phyloP scores from a whole-genome alignment of 1,139 yeast species.

The Yamadazyma diospyri region DNA sequence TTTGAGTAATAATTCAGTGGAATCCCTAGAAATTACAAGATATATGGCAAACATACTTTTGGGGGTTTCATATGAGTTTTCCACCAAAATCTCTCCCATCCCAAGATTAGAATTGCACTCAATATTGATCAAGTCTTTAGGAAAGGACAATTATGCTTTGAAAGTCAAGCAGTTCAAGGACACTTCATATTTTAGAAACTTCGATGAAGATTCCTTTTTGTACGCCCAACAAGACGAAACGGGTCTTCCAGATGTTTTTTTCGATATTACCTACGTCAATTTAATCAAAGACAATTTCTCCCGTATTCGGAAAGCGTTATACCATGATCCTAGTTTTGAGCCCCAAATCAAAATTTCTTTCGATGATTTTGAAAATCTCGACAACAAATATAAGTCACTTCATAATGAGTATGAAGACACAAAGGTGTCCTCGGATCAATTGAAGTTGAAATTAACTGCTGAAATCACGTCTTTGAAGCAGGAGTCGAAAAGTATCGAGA shows the following conservation, averaged over 20 bases:
- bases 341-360: constrained; percentile 66
- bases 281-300: constrained; percentile 68
- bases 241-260: constrained; percentile 82
- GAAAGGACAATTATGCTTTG: constrained; percentile 74
- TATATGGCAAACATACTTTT: constrained; percentile 72
- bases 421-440: constrained; percentile 21
- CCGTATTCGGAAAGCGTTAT: constrained; percentile 67
- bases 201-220: constrained; percentile 39
- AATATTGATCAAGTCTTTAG: constrained; percentile 65
- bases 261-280: constrained; percentile 60
- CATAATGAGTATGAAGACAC: constrained; percentile 24
- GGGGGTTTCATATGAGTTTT: constrained; percentile 81
- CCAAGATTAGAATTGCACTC: constrained; percentile 61
- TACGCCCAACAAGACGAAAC: constrained; percentile 55
- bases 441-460: constrained; percentile 25
- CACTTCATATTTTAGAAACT: constrained; percentile 50
- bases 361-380: constrained; percentile 67
- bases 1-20: constrained; percentile 58
- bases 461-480: constrained; percentile 23
- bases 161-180: constrained; percentile 73
- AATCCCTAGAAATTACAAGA: constrained; percentile 59
- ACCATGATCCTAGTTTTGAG: constrained; percentile 69
- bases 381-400: constrained; percentile 31
- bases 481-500: constrained; percentile 14
- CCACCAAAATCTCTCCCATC: constrained; percentile 67